Evolutionary conservation across 345 rosid species (phyloP), one percentile per base, ranked within the genome.

Genomic region (Acer campestre): DNA sequence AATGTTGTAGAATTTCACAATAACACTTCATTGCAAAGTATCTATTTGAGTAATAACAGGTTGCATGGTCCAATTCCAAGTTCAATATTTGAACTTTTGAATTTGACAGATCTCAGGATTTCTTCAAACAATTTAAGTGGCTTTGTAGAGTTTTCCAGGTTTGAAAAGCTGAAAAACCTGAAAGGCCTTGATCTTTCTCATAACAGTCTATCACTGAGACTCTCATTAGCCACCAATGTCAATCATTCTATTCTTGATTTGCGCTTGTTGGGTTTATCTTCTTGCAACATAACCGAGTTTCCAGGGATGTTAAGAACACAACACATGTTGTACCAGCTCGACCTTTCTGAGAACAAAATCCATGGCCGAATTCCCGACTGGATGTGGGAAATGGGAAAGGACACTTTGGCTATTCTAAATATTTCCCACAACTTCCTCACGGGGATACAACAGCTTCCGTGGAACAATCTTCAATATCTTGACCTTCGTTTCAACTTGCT

Each of bases 41-140:
- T 86, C 11, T 0, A 61, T 23, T 6, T 82, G 16, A 6, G 27
- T 12, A 11, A 40, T 16, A 86, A 82, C 59, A 56, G 2, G 20
- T 40, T 82, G 46, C 7, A 49, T 7, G 84, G 84, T 38, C 59
- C 65, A 25, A 61, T 85, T 18, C 80, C 83, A 58, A 23, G 8
- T 10, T 78, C 78, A 68, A 40, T 78, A 1, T 31, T 20, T 22
- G 61, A 75, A 31, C 58, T 63, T 6, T 6, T 11, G 4, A 68
- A 75, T 10, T 67, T 80, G 0, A 3, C 17, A 0, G 0, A 1
- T 0, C 74, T 71, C 3, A 0, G 1, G 2, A 69, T 79, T 67
- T 42, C 75, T 44, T 73, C 72, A 3, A 83, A 83, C 56, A 77
- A 70, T 8, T 70, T 83, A 27, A 80, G 70, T 65, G 81, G 81